A percentile compares a stretch with the other conserved stretches of the same genome.
phyloP scores from a whole-genome alignment of 805 yeast species.

The Ogataea corticis region DNA sequence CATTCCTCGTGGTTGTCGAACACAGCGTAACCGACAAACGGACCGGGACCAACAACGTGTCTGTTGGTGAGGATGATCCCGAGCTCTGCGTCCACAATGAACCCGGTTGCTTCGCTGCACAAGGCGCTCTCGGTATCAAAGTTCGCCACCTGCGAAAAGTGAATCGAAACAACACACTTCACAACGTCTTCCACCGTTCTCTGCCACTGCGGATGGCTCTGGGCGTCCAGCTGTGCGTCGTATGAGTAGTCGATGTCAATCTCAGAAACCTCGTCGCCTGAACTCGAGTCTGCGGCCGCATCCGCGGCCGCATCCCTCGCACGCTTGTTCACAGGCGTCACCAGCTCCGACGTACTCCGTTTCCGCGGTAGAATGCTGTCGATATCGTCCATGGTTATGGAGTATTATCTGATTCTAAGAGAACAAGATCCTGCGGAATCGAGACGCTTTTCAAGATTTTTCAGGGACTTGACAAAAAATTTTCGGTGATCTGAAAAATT shows the following conservation, averaged over 20 bases:
- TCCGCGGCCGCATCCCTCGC: too few relatives aligned
- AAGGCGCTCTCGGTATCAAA: slow-evolving; percentile 84
- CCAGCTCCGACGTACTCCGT: slow-evolving; percentile 1
- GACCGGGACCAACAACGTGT: slow-evolving; percentile 96
- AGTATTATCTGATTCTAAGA: too few relatives aligned
- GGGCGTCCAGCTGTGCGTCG: slow-evolving; percentile 6
- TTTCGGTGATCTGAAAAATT: neutral
- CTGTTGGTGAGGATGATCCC: slow-evolving; percentile 90
- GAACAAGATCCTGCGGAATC: too few relatives aligned
- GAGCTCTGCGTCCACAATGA: slow-evolving; percentile 78
- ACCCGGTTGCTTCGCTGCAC: slow-evolving; percentile 92
- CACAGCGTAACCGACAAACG: slow-evolving; percentile 86
- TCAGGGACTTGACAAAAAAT: too few relatives aligned
- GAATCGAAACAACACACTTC: slow-evolving; percentile 83
- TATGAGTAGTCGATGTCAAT: slow-evolving; percentile 11
- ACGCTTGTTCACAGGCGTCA: slow-evolving; percentile 7
- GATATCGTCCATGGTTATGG: too few relatives aligned
- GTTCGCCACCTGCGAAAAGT: slow-evolving; percentile 80
- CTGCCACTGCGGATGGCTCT: slow-evolving; percentile 62
- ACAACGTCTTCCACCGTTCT: slow-evolving; percentile 79
- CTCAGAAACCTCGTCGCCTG: slow-evolving; percentile 8
- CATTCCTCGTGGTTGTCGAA: slow-evolving; percentile 95
- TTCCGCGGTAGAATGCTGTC: slow-evolving; percentile 13
- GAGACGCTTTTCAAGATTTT: too few relatives aligned
- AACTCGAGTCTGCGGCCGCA: slow-evolving; percentile 6